Base-by-base conservation (phyloP, 495 filamentous ascomycete species). In the Xylaria curta region DNA sequence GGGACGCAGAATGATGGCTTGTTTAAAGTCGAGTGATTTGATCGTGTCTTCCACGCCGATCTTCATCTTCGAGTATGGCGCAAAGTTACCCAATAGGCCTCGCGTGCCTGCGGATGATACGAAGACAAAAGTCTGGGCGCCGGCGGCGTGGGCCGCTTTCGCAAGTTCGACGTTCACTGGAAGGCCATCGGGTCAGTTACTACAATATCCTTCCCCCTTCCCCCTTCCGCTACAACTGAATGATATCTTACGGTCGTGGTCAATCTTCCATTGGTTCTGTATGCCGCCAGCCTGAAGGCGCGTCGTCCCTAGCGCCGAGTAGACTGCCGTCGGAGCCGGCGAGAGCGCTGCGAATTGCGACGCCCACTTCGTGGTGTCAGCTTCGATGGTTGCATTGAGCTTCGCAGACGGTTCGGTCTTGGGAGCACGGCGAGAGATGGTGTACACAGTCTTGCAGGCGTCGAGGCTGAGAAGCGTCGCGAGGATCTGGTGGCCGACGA, bases 41-140 rank as follows among this genome's bases (percentile, higher is more conserved):
- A 95, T 84, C n/a, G 89, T 85, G 40, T 94, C 90, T 76, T 97
- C 94, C 44, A 95, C 87, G 75, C 94, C 91, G 15, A 85, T 86
- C 83, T 97, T 97, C 91, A 97, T 95, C 74, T 87, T 85, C 4
- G 81, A 61, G 76, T 95, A 94, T 0, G 88, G 84, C 4, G 88
- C 73, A 0, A 69, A 69, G 40, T 47, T 60, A 61, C 24, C 54
- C 9, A 76, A 6, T 8, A 81, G 1, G 0, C 86, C 87, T 15
- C 81, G 73, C 17, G 85, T 85, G 26, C 87, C 87, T 4, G 72
- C 78, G 24, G 84, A 82, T 0, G 91, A 94, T 47, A 94, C 84
- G 68, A 95, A 86, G 2, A 94, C 90, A 74, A 89, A 94, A 44
- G 87, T 88, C 72, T 88, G 87, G 24, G 86, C 84, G 2, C 91